A percentile compares a stretch with the other conserved stretches of the same genome.
Conservation (phyloP, 768 basidiomycete species). For the Russula brevipes region DNA sequence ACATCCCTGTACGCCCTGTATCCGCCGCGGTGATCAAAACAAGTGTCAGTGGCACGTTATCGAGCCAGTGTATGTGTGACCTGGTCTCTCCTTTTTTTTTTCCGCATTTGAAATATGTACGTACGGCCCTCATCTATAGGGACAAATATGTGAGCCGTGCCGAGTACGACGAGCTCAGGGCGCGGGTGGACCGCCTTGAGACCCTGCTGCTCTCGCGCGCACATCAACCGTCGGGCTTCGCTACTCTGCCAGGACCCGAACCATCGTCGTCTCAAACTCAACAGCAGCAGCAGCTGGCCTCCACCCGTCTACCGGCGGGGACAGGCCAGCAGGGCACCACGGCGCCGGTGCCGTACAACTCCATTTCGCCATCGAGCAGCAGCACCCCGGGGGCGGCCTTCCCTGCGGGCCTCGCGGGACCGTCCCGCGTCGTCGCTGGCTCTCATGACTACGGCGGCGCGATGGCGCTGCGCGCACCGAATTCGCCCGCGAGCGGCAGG, state of each 20-base stretch:
- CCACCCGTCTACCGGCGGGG: not conserved
- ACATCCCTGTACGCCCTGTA: conserved; percentile 78
- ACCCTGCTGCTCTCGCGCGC: conserved; percentile 43
- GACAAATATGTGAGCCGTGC: conserved; percentile 77
- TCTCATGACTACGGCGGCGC: conserved; percentile 6
- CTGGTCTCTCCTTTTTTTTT: conserved; percentile 9
- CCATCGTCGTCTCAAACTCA: conserved; percentile 7
- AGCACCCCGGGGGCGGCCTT: not conserved
- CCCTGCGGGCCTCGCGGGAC: not conserved
- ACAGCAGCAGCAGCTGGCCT: not conserved
- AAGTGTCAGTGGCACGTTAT: conserved; percentile 82
- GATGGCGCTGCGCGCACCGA: conserved; percentile 6
- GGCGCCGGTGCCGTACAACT: conserved; percentile 11
- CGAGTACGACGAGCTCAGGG: conserved; percentile 72
- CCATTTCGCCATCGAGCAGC: conserved; percentile 8
- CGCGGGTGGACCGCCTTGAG: conserved; percentile 58
- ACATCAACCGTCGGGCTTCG: conserved; percentile 18
- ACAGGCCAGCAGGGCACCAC: conserved; percentile 1
- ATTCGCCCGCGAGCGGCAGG: conserved; percentile 8
- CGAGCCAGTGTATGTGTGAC: conserved; percentile 64
- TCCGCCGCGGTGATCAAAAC: conserved; percentile 69
- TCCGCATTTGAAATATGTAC: conserved; percentile 11
- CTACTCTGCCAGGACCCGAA: conserved; percentile 4
- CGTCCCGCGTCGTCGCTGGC: not conserved
- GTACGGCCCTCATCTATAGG: conserved; percentile 33